These are phyloP conservation scores for Talaromyces adpressus DNA, from an alignment of 495 filamentous ascomycete species.

Conservation along the genomic window DNA sequence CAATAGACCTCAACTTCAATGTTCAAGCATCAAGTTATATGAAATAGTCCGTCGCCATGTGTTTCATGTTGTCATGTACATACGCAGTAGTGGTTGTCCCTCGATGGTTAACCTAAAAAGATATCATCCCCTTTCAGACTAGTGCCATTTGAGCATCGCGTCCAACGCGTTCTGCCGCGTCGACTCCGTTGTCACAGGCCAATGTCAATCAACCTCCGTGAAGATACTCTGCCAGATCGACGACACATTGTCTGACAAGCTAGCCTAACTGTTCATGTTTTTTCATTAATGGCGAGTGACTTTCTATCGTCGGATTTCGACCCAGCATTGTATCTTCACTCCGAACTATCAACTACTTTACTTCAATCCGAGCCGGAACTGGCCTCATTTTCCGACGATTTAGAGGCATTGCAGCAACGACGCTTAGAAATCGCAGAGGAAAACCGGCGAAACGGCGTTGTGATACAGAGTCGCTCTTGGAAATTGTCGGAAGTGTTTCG, in stretches of 20 bases:
- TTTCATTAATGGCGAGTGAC: conserved; percentile 6
- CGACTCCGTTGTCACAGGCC: background rate
- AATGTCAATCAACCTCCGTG: background rate
- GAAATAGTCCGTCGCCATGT: too few relatives aligned
- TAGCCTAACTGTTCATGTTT: background rate
- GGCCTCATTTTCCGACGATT: conserved; percentile 49
- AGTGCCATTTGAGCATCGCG: conserved; percentile 24
- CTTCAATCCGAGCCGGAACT: conserved; percentile 16
- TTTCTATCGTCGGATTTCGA: conserved; percentile 45
- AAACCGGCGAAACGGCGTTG: conserved; percentile 36
- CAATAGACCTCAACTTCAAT: too few relatives aligned
- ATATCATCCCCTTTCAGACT: conserved; percentile 15
- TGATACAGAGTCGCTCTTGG: conserved; percentile 60
- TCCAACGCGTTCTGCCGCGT: conserved; percentile 21
- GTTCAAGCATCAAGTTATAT: too few relatives aligned
- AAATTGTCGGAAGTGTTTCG: conserved; percentile 52
- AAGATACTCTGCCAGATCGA: background rate
- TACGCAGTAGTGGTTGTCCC: too few relatives aligned
- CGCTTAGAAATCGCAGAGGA: conserved; percentile 46
- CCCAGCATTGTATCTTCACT: conserved; percentile 45
- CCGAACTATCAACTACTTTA: conserved; percentile 25
- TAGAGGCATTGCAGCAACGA: conserved; percentile 49
- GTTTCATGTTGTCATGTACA: too few relatives aligned
- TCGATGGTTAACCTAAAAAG: too few relatives aligned
- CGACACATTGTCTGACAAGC: background rate